Evolutionary conservation across 495 filamentous ascomycete genomes (phyloP).

Genomic region (Xylaria cubensis): DNA sequence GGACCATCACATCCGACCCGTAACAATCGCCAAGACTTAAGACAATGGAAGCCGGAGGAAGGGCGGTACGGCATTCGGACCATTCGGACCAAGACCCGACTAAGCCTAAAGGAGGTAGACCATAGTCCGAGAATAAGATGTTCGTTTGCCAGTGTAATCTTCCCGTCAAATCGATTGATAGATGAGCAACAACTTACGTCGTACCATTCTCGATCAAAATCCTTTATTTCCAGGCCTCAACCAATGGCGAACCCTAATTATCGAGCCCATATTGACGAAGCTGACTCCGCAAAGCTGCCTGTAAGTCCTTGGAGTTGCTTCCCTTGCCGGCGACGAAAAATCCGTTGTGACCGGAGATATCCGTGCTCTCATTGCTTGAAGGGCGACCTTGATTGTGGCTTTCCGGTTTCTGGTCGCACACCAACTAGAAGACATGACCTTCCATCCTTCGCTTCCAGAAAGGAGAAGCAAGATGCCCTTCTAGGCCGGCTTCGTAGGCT

Average conservation of each 20-base stretch:
- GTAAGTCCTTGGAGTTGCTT: conserved; percentile 34
- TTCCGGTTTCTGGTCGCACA: conserved; percentile 16
- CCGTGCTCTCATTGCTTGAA: conserved; percentile 57
- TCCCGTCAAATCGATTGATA: not conserved
- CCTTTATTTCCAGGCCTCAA: not conserved
- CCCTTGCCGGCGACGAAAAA: conserved; percentile 44
- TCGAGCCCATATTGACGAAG: not conserved
- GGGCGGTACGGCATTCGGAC: conserved; percentile 14
- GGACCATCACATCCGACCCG: conserved; percentile 2
- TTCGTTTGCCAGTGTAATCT: not conserved
- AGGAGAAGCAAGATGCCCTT: conserved; percentile 15
- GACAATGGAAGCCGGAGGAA: conserved; percentile 2
- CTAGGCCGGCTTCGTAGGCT: conserved; percentile 18
- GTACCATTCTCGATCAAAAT: not conserved
- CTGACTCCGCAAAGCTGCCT: not conserved
- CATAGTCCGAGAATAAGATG: not conserved
- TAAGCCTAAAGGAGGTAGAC: conserved; percentile 15
- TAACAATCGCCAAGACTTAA: conserved; percentile 14
- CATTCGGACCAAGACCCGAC: conserved; percentile 17
- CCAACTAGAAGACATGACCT: conserved; percentile 17
- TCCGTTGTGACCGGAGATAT: conserved; percentile 44
- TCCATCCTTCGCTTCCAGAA: not conserved
- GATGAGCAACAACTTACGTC: not conserved
- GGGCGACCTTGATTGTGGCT: conserved; percentile 7
- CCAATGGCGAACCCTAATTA: not conserved